These are phyloP conservation scores for Aspergillus fijiensis DNA, from an alignment of 2,329 filamentous ascomycete species.

Conservation along the genomic window DNA sequence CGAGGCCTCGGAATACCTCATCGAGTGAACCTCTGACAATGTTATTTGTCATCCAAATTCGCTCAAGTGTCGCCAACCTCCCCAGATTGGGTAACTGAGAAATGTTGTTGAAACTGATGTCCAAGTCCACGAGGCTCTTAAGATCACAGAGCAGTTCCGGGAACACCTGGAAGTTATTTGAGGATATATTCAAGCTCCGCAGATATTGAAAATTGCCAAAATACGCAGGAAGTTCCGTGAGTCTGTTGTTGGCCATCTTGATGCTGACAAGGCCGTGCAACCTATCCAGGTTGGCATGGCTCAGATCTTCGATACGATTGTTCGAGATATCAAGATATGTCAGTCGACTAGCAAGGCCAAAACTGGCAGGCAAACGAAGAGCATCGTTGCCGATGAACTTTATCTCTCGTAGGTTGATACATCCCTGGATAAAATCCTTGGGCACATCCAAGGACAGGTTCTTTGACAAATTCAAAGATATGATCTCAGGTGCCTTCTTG, in stretches of 20 bases:
- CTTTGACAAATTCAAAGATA: conserved; percentile 87
- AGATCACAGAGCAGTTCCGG: conserved; percentile 82
- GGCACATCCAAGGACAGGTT: conserved; percentile 92
- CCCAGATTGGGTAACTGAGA: conserved; percentile 76
- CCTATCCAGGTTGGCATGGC: conserved; percentile 76
- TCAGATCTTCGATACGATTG: conserved; percentile 83
- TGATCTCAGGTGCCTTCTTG: conserved; percentile 86
- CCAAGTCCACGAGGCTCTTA: conserved; percentile 81
- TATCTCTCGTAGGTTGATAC: conserved; percentile 87
- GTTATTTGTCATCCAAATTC: conserved; percentile 95
- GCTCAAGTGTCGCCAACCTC: conserved; percentile 74
- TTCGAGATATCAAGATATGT: conserved; percentile 94
- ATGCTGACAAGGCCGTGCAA: conserved; percentile 79
- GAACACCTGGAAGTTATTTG: conserved; percentile 84
- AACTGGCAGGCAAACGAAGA: conserved; percentile 76
- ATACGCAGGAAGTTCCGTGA: conserved; percentile 74
- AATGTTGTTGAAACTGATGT: conserved; percentile 96
- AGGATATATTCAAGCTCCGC: conserved; percentile 85
- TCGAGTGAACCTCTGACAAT: conserved; percentile 75
- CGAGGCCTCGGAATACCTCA: conserved; percentile 67
- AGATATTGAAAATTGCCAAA: conserved; percentile 79
- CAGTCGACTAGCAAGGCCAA: conserved; percentile 75
- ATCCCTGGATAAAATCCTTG: conserved; percentile 93
- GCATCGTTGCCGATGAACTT: conserved; percentile 95
- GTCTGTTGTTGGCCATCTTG: conserved; percentile 88